Evolutionary conservation across 1,284 basidiomycete genomes (phyloP).

Genomic region (Afroboletus lepidellus): DNA sequence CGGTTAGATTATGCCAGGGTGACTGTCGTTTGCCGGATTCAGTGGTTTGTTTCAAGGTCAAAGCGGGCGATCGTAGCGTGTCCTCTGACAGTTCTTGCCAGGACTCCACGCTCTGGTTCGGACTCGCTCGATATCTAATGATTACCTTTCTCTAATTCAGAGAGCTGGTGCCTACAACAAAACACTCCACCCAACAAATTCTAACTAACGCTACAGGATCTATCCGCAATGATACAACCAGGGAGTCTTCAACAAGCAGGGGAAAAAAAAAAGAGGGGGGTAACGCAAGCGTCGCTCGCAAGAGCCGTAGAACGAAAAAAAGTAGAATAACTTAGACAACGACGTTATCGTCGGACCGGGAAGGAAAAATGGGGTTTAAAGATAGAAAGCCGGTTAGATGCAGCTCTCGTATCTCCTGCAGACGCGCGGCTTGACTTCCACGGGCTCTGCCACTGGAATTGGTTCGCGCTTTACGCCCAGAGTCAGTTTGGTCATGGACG

Average conservation of each 20-base stretch:
- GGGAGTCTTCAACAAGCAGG: background rate
- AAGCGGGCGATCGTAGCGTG: too few relatives aligned
- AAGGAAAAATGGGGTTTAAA: background rate
- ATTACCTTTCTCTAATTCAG: background rate
- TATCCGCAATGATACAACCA: conserved; percentile 27
- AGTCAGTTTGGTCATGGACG: conserved; percentile 9
- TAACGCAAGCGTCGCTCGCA: background rate
- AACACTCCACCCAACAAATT: background rate
- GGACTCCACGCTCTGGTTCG: too few relatives aligned
- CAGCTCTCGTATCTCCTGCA: conserved; percentile 10
- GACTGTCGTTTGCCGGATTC: too few relatives aligned
- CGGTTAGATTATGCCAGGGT: too few relatives aligned
- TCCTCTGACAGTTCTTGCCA: too few relatives aligned
- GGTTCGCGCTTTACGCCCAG: conserved; percentile 22
- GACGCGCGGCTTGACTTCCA: conserved; percentile 8
- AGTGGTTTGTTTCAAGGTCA: too few relatives aligned
- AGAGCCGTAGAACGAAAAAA: background rate
- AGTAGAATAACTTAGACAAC: background rate
- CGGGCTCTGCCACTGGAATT: conserved; percentile 6
- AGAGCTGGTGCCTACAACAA: background rate
- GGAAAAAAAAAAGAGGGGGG: background rate
- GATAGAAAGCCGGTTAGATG: conserved; percentile 1
- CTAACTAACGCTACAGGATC: conserved; percentile 28
- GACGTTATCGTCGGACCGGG: background rate
- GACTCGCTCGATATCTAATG: too few relatives aligned